Percentiles rank a stretch among this genome's conserved stretches.
phyloP scores from a whole-genome alignment of 768 basidiomycete genomes.

The Leccinum variicolor region DNA sequence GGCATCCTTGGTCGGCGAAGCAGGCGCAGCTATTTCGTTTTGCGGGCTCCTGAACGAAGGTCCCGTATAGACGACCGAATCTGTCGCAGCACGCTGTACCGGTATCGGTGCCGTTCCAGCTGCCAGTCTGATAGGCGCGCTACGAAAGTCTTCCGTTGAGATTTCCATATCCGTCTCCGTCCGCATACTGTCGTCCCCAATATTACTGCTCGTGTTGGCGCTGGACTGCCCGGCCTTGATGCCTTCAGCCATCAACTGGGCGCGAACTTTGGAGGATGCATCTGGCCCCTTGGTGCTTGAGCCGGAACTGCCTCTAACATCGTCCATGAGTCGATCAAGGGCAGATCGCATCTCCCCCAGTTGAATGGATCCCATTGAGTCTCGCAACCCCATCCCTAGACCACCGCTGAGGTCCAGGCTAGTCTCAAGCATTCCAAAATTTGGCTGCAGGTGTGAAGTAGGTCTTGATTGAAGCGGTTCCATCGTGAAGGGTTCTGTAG shows the following conservation, averaged over 20 bases:
- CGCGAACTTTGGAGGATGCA: slow-evolving; percentile 13
- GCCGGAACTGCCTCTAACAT: slow-evolving; percentile 39
- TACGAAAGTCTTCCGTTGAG: slow-evolving; percentile 24
- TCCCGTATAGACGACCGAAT: slow-evolving; percentile 36
- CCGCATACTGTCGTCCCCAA: slow-evolving; percentile 26
- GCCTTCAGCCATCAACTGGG: slow-evolving; percentile 32
- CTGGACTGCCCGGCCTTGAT: slow-evolving; percentile 31
- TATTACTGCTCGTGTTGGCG: slow-evolving; percentile 34
- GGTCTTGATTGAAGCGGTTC: slow-evolving; percentile 10
- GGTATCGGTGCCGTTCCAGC: slow-evolving; percentile 20
- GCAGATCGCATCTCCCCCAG: slow-evolving; percentile 73
- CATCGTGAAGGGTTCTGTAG: neutral
- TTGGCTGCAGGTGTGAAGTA: slow-evolving; percentile 9
- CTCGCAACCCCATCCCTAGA: slow-evolving; percentile 24
- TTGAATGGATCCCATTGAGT: slow-evolving; percentile 50
- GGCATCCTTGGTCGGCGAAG: slow-evolving; percentile 60
- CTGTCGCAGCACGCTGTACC: slow-evolving; percentile 51
- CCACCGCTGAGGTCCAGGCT: slow-evolving; percentile 25
- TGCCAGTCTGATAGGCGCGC: slow-evolving; percentile 10
- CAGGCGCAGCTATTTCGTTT: slow-evolving; percentile 34
- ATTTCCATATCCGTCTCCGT: slow-evolving; percentile 34
- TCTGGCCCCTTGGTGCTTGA: slow-evolving; percentile 23
- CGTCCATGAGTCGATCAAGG: slow-evolving; percentile 69
- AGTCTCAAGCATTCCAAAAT: slow-evolving; percentile 18
- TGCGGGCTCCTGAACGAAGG: slow-evolving; percentile 34